Evolutionary conservation across 1,139 yeast genomes (phyloP).

Genomic region (Kurtzmaniella quercitrusa): DNA sequence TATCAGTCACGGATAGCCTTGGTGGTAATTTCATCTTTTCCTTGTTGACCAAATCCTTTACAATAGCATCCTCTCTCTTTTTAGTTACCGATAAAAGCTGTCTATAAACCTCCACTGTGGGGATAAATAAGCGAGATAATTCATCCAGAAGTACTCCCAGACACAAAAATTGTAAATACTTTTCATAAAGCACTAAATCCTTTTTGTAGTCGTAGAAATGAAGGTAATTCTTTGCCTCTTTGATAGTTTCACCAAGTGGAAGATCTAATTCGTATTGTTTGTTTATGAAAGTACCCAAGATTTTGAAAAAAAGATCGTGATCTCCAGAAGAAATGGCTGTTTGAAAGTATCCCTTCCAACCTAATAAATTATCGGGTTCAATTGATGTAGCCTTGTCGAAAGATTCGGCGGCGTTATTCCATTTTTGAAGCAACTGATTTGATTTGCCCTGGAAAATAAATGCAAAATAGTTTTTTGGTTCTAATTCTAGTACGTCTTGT

Average conservation of each 20-base stretch:
- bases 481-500: constrained; percentile 49
- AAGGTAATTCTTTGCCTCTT: constrained; percentile 44
- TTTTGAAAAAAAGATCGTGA: constrained; percentile 44
- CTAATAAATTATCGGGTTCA: constrained; percentile 54
- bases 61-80: constrained; percentile 35
- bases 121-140: constrained; percentile 45
- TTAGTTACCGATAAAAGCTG: constrained; percentile 47
- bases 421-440: constrained; percentile 38
- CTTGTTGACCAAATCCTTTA: constrained; percentile 25
- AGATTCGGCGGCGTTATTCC: constrained; percentile 41
- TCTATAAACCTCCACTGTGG: constrained; percentile 45
- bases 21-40: constrained; percentile 41
- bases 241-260: constrained; percentile 43
- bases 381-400: constrained; percentile 55
- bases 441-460: constrained; percentile 62
- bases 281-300: constrained; percentile 25
- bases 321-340: constrained; percentile 35
- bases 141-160: constrained; percentile 66
- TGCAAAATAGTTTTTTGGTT: constrained; percentile 61
- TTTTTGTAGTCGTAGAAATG: constrained; percentile 28
- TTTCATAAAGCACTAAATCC: constrained; percentile 33
- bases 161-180: constrained; percentile 48
- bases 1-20: constrained; percentile 24
- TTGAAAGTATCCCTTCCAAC: constrained; percentile 78
- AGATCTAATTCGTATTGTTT: constrained; percentile 27